Conservation (phyloP, 768 basidiomycete genomes). For the Pulveroboletus ravenelii region DNA sequence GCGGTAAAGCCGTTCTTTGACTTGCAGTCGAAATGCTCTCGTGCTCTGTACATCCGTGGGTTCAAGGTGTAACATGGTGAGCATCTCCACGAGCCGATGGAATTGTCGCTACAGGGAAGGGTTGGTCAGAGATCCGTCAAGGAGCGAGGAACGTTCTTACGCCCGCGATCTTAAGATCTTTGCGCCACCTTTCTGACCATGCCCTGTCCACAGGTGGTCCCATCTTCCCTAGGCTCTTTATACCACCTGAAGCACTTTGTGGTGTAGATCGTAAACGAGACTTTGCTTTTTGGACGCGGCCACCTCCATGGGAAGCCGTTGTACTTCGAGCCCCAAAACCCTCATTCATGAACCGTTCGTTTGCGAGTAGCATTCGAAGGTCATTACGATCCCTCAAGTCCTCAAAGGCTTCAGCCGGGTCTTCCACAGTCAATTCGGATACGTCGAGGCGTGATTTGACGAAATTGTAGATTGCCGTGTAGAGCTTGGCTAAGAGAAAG, state of each 20-base stretch:
- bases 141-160: conserved; percentile 38
- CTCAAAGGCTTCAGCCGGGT: conserved; percentile 97
- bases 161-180: conserved; percentile 82
- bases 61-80: conserved; percentile 70
- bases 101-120: conserved; percentile 74
- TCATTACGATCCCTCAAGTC: conserved; percentile 93
- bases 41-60: conserved; percentile 48
- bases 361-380: conserved; percentile 65
- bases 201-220: conserved; percentile 72
- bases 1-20: conserved; percentile 90
- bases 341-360: conserved; percentile 65
- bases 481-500: conserved; percentile 65
- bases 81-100: conserved; percentile 86
- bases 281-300: conserved; percentile 37
- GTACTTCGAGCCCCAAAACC: conserved; percentile 46
- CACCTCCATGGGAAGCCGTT: conserved; percentile 44
- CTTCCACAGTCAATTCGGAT: conserved; percentile 94
- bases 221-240: conserved; percentile 49
- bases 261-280: conserved; percentile 31
- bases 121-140: conserved; percentile 1
- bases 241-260: conserved; percentile 21
- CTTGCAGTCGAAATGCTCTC: conserved; percentile 78
- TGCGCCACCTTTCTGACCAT: conserved; percentile 79
- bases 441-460: conserved; percentile 60
- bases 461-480: conserved; percentile 79